Evolutionary conservation across 129 eudicot genomes (phyloP).

Genomic region (Lonicera japonica): DNA sequence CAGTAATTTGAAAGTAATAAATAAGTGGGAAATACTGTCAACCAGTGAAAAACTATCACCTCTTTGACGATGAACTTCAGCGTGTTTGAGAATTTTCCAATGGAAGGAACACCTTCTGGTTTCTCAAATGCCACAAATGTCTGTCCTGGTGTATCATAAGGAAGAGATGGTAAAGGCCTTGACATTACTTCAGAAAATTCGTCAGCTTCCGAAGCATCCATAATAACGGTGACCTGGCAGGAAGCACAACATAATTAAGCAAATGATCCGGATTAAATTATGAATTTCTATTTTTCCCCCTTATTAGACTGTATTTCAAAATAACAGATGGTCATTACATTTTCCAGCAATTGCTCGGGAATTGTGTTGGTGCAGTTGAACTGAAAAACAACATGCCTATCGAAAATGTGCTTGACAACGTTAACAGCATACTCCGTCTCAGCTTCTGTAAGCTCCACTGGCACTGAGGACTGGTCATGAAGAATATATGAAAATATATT

Average conservation of each 20-base stretch:
- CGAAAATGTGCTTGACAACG: slow-evolving; percentile 88
- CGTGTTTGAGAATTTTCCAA: slow-evolving; percentile 73
- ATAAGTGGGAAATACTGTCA: background rate
- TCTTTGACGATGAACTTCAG: slow-evolving; percentile 80
- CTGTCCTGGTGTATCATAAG: slow-evolving; percentile 88
- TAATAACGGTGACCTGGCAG: slow-evolving; percentile 68
- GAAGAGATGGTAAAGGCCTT: slow-evolving; percentile 64
- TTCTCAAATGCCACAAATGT: slow-evolving; percentile 93
- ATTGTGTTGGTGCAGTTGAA: slow-evolving; percentile 97
- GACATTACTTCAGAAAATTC: slow-evolving; percentile 76
- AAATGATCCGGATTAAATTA: background rate
- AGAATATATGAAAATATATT: slow-evolving; percentile 4
- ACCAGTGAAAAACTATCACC: slow-evolving; percentile 27
- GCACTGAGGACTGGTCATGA: slow-evolving; percentile 73
- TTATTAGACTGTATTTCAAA: background rate
- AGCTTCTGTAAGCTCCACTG: slow-evolving; percentile 96
- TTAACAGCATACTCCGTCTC: slow-evolving; percentile 98
- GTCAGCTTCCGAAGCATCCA: slow-evolving; percentile 96
- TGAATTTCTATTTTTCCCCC: background rate
- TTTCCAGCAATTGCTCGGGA: slow-evolving; percentile 85
- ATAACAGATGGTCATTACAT: slow-evolving; percentile 38
- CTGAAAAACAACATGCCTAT: slow-evolving; percentile 81
- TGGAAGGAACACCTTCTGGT: slow-evolving; percentile 77
- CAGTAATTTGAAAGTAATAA: background rate
- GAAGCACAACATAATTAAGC: background rate